Evolutionary conservation across 2,329 filamentous ascomycete species (phyloP), one percentile per base, ranked within the genome.

Genomic region (Epichloe sp.): DNA sequence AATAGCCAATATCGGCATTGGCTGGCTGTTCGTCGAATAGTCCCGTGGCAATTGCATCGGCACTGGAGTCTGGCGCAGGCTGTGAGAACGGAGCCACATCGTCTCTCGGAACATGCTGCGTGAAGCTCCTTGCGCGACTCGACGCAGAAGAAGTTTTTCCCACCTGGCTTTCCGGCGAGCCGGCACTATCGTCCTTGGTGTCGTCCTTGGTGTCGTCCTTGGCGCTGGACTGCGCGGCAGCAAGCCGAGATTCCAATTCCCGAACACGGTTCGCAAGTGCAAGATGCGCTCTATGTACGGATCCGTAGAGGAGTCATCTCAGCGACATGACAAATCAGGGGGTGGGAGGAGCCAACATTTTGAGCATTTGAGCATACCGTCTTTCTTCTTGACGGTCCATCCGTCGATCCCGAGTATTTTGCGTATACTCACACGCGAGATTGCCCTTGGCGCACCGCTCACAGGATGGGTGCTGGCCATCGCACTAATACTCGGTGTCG

Each of bases 41-140:
- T 0, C 57, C 57, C 2, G 62, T 60, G 7, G 62, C 62, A 4
- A 63, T 52, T 8, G 58, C 58, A 47, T 65, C 62, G 5, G 60
- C 56, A 5, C 54, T 54, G 4, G 60, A 58, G n/a, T 60, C 60
- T 5, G 57, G 47, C 10, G 55, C 55, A 19, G 48, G 51, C 15
- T 47, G 48, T 23, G 54, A 45, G 5, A 37, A 47, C 26, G 26
- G 48, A 36, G 21, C 42, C 7, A 17, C 51, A 12, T 21, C 37
- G n/a, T 48, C 43, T n/a, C 43, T 21, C 26, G 36, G 31, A 3
- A 36, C 14, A 35, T 47, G 42, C 42, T 49, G 48, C 37, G 45
- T 42, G 35, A 45, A 44, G 31, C 19, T 38, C 38, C 14, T 51
- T 43, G 44, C 12, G 5, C 5, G n/a, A 12, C 17, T 10, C 10